These are phyloP conservation scores for Taiozyma sp. DNA, from an alignment of 1,139 yeast genomes.

Conservation along the genomic window DNA sequence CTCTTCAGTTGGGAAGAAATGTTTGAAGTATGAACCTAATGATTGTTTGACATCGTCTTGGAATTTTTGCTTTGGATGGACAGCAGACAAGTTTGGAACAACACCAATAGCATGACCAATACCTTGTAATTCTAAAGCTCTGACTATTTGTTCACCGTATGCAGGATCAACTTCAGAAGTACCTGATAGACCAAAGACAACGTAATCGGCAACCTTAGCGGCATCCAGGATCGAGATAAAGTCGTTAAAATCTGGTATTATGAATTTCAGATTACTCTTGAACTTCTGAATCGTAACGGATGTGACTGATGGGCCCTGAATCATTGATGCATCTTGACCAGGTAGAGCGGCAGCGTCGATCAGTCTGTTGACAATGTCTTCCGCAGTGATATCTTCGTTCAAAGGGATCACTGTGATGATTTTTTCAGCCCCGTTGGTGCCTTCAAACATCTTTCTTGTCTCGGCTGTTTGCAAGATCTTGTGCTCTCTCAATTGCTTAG, in stretches of 20 bases:
- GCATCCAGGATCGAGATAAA: slow-evolving; percentile 76
- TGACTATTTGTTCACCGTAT: slow-evolving; percentile 83
- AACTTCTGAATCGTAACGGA: slow-evolving; percentile 55
- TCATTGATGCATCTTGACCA: slow-evolving; percentile 29
- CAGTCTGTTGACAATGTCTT: slow-evolving; percentile 50
- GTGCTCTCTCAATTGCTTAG: slow-evolving; percentile 72
- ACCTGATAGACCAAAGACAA: slow-evolving; percentile 83
- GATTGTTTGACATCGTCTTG: slow-evolving; percentile 80
- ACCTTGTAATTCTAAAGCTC: slow-evolving; percentile 92
- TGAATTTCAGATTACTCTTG: slow-evolving; percentile 69
- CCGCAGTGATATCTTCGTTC: slow-evolving; percentile 63
- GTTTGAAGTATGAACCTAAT: slow-evolving; percentile 74
- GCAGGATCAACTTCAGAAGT: slow-evolving; percentile 71
- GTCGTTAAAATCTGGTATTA: slow-evolving; percentile 68
- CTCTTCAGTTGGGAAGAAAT: slow-evolving; percentile 87
- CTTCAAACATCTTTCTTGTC: slow-evolving; percentile 69
- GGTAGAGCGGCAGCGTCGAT: slow-evolving; percentile 34
- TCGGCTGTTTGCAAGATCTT: slow-evolving; percentile 54
- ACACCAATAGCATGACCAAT: slow-evolving; percentile 80
- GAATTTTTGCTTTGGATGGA: slow-evolving; percentile 70
- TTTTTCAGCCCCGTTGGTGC: slow-evolving; percentile 75
- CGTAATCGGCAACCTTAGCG: slow-evolving; percentile 85
- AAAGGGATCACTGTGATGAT: slow-evolving; percentile 78
- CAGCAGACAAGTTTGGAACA: slow-evolving; percentile 61
- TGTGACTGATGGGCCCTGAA: slow-evolving; percentile 44